Percentiles rank a stretch among this genome's conserved stretches.
Evolutionary conservation across 139 green algal genomes (phyloP).

Genomic region (Eudorina sp.): DNA sequence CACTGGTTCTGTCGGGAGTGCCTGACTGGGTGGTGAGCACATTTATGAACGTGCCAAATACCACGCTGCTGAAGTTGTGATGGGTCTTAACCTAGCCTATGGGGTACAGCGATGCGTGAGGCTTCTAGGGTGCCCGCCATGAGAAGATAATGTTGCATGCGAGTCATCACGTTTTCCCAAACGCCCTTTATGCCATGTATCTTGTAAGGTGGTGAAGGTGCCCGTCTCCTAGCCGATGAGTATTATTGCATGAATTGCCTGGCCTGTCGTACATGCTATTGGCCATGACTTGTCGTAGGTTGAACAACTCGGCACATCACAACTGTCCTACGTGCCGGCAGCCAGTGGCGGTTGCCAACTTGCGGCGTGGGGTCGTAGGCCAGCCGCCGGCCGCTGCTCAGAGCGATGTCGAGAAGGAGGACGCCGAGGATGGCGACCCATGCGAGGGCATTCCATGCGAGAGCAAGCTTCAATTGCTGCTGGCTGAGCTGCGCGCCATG

Average conservation of each 20-base stretch:
- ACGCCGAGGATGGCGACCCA: neutral
- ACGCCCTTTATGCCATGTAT: too few species aligned
- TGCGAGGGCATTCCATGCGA: slow-evolving; percentile 48
- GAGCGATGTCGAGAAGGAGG: neutral
- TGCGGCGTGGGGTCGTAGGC: slow-evolving; percentile 19
- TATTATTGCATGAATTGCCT: too few species aligned
- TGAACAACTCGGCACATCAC: slow-evolving; percentile 34
- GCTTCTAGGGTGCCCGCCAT: too few species aligned
- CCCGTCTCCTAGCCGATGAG: too few species aligned
- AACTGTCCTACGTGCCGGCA: slow-evolving; percentile 72
- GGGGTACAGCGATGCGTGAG: too few species aligned
- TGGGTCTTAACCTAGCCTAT: too few species aligned
- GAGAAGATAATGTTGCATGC: too few species aligned
- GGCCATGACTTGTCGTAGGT: neutral
- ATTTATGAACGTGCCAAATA: too few species aligned
- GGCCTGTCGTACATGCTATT: too few species aligned
- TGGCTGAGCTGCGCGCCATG: slow-evolving; percentile 79
- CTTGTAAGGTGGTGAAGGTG: too few species aligned
- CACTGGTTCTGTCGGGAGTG: slow-evolving; percentile 87
- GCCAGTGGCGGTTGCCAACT: slow-evolving; percentile 4
- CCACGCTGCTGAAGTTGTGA: too few species aligned
- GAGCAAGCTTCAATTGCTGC: slow-evolving; percentile 74
- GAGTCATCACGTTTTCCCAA: too few species aligned
- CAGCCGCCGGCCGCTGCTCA: neutral
- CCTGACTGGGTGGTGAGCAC: slow-evolving; percentile 63